Base-by-base conservation (phyloP, 2,329 filamentous ascomycete species). In the Lecanicillium sp. region DNA sequence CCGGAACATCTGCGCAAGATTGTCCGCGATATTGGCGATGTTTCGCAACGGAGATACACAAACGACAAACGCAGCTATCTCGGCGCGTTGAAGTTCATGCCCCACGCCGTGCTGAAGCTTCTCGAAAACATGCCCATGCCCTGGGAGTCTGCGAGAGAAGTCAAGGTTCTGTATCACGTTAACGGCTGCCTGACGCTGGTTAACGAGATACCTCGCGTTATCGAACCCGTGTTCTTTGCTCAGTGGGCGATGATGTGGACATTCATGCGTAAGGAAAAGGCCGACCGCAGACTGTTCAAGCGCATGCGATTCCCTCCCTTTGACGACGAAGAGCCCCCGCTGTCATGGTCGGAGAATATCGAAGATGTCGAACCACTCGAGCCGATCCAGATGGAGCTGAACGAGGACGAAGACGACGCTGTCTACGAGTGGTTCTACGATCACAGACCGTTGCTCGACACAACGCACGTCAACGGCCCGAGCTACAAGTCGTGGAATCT, bases 161-260 rank as follows among this genome's bases (percentile, higher is more conserved):
- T 98, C 45, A 97, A 97, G 66, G 92, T 98, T 19, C 72, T 98
- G 11, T 98, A 98, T 61, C 92, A 98, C 57, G 89, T 97, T 53
- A 98, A 98, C 55, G 92, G 92, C 20, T 98, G 94, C 56, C 64
- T 98, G 64, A 98, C 92, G 2, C 68, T 98, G 40, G 94, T 98
- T 54, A 98, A 98, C 60, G 92, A 98, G 68, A 87, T 83, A 6
- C 92, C 94, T 12, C 79, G 94, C 52, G 94, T 98, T 40, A 97
- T 98, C 54, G 92, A 97, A 58, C 92, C 92, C 0, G 86, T 98
- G 4, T 98, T 94, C 62, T 89, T 96, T 58, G 92, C 92, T 41
- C 92, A 98, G 61, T 98, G 92, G 92, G 92, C 92, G 11, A 94
- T 90, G 39, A 98, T 98, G 92, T 98, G 92, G 92, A 82, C 94